Conservation (phyloP, 2,329 filamentous ascomycete species). For the Fusarium austroafricanum region DNA sequence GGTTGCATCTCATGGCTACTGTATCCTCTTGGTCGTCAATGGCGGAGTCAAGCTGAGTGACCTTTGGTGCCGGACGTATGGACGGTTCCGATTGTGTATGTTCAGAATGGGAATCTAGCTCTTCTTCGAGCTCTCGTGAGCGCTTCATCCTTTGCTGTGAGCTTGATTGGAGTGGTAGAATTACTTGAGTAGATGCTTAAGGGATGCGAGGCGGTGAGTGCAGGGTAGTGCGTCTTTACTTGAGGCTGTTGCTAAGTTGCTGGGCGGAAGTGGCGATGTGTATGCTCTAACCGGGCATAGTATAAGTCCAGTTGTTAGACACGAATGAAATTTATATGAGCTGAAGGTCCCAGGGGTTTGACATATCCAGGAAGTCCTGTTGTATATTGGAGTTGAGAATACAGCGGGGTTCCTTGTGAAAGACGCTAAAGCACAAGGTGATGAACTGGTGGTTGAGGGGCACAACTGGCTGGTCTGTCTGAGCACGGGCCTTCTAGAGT, state of each 20-base stretch:
- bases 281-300: not conserved
- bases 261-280: not conserved
- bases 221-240: conserved; percentile 23
- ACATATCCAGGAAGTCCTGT: conserved; percentile 4
- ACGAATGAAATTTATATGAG: not conserved
- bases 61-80: conserved; percentile 60
- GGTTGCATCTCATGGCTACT: conserved; percentile 77
- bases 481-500: conserved; percentile 25
- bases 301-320: not conserved
- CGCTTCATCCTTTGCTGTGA: conserved; percentile 66
- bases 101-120: conserved; percentile 50
- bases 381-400: conserved; percentile 6
- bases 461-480: conserved; percentile 4
- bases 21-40: conserved; percentile 50
- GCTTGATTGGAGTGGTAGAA: conserved; percentile 45
- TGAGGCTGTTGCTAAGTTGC: not conserved
- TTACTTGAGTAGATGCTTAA: conserved; percentile 38
- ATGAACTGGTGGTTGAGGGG: conserved; percentile 32
- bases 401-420: conserved; percentile 16
- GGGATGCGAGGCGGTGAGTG: conserved; percentile 39
- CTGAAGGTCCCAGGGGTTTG: not conserved
- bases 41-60: conserved; percentile 68
- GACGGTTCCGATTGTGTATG: conserved; percentile 32
- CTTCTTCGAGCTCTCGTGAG: conserved; percentile 69
- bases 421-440: conserved; percentile 19